Evolutionary conservation across 2,329 filamentous ascomycete genomes (phyloP).

Genomic region (Xylaria digitata): DNA sequence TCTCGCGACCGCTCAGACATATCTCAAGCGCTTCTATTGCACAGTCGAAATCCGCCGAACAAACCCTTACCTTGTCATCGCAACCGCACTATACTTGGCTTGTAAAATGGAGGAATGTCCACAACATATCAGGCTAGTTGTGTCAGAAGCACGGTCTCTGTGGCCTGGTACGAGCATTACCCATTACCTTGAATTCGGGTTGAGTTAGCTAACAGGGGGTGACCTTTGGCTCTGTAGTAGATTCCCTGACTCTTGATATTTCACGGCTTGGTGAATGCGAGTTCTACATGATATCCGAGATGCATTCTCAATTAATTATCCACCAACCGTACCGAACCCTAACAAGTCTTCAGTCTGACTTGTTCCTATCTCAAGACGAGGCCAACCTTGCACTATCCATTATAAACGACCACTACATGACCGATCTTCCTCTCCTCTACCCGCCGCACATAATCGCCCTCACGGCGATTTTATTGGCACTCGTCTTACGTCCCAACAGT

Average conservation of each 20-base stretch:
- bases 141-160: conserved; percentile 84
- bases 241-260: conserved; percentile 79
- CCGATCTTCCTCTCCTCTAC: conserved; percentile 86
- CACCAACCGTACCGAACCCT: conserved; percentile 92
- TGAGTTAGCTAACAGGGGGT: conserved; percentile 31
- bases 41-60: conserved; percentile 91
- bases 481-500: conserved; percentile 77
- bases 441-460: conserved; percentile 90
- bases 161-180: conserved; percentile 73
- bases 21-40: conserved; percentile 92
- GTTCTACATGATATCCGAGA: conserved; percentile 90
- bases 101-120: conserved; percentile 99
- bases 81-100: conserved; percentile 93
- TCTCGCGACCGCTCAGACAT: conserved; percentile 92
- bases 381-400: conserved; percentile 80
- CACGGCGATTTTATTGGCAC: conserved; percentile 82
- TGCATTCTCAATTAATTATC: conserved; percentile 88
- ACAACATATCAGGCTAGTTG: conserved; percentile 92
- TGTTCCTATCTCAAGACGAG: conserved; percentile 82
- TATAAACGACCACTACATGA: conserved; percentile 93
- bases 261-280: conserved; percentile 93
- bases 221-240: conserved; percentile 51
- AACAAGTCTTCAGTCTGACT: conserved; percentile 73
- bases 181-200: not conserved
- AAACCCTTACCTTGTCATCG: conserved; percentile 91